A percentile compares a stretch with the other conserved stretches of the same genome.
Conservation (phyloP, 2,329 filamentous ascomycete species). For the Beauveria asiatica region DNA sequence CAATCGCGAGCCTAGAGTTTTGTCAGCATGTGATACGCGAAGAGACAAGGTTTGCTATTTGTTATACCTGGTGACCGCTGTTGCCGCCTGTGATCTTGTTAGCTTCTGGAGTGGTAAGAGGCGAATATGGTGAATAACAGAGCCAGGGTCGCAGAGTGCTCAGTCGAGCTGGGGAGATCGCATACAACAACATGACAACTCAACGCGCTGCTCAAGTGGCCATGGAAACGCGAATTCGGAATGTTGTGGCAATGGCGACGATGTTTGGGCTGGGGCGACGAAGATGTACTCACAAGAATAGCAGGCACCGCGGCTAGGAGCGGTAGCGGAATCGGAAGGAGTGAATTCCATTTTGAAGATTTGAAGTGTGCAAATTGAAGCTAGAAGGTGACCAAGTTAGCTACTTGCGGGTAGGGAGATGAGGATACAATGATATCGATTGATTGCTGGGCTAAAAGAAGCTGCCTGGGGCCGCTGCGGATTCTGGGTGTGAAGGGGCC, state of each 20-base stretch:
- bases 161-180: no score
- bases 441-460: neutral
- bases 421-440: neutral
- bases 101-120: neutral
- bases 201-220: no score
- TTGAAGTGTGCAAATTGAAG: neutral
- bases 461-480: neutral
- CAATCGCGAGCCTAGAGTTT: slow-evolving; percentile 65
- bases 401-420: neutral
- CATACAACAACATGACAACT: no score
- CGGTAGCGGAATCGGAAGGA: slow-evolving; percentile 10
- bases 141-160: no score
- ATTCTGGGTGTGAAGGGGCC: neutral
- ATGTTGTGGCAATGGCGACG: neutral
- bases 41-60: neutral
- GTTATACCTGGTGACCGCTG: slow-evolving; percentile 18
- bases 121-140: no score
- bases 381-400: neutral
- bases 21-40: slow-evolving; percentile 14
- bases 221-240: neutral
- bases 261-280: neutral
- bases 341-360: slow-evolving; percentile 34
- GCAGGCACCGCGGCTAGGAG: slow-evolving; percentile 35
- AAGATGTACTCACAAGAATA: slow-evolving; percentile 38
- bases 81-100: slow-evolving; percentile 17